Evolutionary conservation across 805 yeast genomes (phyloP).

Genomic region (Cyberlindnera maritima): DNA sequence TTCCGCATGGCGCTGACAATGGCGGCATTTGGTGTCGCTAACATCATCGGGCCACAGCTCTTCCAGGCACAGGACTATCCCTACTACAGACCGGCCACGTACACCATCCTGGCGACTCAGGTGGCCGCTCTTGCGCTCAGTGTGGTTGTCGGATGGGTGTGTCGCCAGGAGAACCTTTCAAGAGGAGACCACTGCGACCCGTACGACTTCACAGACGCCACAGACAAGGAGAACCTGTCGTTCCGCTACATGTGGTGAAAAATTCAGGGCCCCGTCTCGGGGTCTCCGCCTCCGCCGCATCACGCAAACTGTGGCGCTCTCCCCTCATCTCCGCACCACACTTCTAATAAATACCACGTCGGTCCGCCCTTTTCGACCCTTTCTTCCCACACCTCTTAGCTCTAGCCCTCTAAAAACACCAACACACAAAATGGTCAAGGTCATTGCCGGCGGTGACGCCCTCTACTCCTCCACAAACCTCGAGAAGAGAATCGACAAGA

Average conservation of each 20-base stretch:
- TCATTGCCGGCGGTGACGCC: conserved; percentile 31
- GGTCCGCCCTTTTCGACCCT: background rate
- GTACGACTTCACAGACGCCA: conserved; percentile 33
- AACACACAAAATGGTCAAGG: conserved; percentile 8
- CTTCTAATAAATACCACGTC: background rate
- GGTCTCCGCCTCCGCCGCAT: background rate
- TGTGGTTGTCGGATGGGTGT: conserved; percentile 38
- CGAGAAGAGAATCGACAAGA: conserved; percentile 26
- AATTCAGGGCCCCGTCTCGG: background rate
- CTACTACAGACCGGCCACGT: conserved; percentile 53
- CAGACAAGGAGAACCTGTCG: conserved; percentile 47
- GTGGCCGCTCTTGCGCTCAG: conserved; percentile 41
- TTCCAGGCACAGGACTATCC: conserved; percentile 50
- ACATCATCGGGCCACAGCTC: conserved; percentile 61
- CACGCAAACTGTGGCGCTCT: conserved; percentile 5
- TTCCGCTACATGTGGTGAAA: conserved; percentile 39
- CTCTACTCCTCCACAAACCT: conserved; percentile 28
- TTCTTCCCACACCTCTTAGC: background rate
- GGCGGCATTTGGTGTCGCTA: conserved; percentile 52
- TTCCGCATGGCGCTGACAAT: conserved; percentile 49
- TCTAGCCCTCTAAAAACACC: background rate
- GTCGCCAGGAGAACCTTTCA: conserved; percentile 44
- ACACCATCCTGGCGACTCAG: conserved; percentile 50
- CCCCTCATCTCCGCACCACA: background rate
- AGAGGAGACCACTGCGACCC: conserved; percentile 26